Conservation (phyloP, 495 filamentous ascomycete species). For the Penicillium diatomitis region DNA sequence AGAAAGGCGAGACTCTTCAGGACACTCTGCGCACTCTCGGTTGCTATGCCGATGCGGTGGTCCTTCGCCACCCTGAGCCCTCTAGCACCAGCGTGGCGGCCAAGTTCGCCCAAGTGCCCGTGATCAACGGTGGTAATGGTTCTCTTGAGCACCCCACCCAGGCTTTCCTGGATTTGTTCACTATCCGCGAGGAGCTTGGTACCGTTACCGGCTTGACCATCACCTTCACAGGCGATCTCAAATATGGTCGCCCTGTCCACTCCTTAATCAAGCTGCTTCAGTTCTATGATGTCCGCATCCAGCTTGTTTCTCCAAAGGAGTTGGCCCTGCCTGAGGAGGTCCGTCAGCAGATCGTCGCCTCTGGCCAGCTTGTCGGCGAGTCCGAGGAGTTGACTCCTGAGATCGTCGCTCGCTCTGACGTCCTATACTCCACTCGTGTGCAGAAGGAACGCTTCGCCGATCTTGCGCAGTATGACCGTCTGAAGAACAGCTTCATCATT, state of each 20-base stretch:
- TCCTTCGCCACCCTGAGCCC: constrained; percentile 84
- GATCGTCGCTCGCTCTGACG: constrained; percentile 73
- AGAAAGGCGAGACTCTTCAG: constrained; percentile 89
- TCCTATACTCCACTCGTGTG: constrained; percentile 91
- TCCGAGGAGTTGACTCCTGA: constrained; percentile 72
- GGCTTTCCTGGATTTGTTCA: constrained; percentile 97
- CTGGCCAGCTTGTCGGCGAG: constrained; percentile 67
- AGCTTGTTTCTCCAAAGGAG: constrained; percentile 75
- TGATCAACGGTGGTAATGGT: constrained; percentile 96
- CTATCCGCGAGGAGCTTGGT: constrained; percentile 92
- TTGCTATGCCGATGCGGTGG: constrained; percentile 88
- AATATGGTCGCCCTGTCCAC: constrained; percentile 90
- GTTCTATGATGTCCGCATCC: constrained; percentile 88
- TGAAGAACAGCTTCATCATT: constrained; percentile 80
- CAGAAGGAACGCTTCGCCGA: constrained; percentile 91
- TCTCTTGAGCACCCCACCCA: constrained; percentile 93
- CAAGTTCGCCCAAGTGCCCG: constrained; percentile 77
- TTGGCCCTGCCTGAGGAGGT: constrained; percentile 71
- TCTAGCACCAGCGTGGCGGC: constrained; percentile 67
- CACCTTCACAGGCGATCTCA: constrained; percentile 88
- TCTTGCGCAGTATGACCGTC: constrained; percentile 65
- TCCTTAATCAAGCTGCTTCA: constrained; percentile 85
- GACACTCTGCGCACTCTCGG: constrained; percentile 90
- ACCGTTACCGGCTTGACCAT: constrained; percentile 90
- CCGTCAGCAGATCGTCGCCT: constrained; percentile 55